Conservation (phyloP, 2,329 filamentous ascomycete genomes). For the Verticillium zaregamsianum region DNA sequence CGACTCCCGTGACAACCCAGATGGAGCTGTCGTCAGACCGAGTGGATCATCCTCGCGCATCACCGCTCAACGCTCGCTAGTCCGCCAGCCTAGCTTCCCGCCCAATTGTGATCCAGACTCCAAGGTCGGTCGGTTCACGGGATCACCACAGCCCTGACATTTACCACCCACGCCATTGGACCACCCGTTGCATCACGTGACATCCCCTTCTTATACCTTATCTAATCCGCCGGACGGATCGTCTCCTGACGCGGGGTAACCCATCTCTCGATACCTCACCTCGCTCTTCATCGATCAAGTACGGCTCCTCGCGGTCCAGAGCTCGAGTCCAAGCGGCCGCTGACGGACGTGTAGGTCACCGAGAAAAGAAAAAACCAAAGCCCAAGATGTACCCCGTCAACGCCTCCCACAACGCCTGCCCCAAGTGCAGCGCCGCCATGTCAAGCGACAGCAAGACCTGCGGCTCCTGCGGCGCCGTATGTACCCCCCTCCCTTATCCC, state of each 20-base stretch:
- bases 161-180: background rate
- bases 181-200: background rate
- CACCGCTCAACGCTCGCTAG: no score
- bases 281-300: background rate
- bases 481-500: background rate
- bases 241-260: background rate
- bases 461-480: conserved; percentile 51
- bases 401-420: conserved; percentile 39
- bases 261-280: background rate
- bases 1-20: no score
- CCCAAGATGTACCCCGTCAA: conserved; percentile 25
- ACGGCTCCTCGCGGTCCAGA: background rate
- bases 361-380: background rate
- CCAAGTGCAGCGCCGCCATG: conserved; percentile 51
- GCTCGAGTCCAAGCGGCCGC: background rate
- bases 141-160: background rate
- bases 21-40: no score
- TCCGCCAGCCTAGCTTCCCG: no score
- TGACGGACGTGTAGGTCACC: background rate
- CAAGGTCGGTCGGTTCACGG: no score
- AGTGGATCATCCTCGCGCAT: no score
- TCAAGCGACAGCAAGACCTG: conserved; percentile 47
- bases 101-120: no score
- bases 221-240: background rate
- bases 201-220: background rate